Conservation (phyloP, 169 alveolate genomes). For the Plasmodium sp. region DNA sequence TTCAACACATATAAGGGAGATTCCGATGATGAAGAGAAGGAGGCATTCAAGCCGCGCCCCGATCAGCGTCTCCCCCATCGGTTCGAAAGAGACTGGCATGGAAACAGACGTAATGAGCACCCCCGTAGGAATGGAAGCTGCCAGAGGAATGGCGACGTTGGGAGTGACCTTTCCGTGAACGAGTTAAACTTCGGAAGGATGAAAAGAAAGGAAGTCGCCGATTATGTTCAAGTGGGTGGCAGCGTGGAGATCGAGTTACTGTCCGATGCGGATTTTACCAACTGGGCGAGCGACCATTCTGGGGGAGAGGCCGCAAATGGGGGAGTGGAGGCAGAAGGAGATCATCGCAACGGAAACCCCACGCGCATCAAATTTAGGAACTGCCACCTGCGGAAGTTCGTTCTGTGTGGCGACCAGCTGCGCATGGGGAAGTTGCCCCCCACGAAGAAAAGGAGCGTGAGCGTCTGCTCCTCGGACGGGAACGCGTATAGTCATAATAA, state of each 20-base stretch:
- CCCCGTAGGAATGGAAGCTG: not conserved
- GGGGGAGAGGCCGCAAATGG: not conserved
- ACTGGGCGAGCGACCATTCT: not conserved
- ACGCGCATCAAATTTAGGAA: conserved; percentile 20
- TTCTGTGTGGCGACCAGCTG: not conserved
- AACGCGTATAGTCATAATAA: not conserved
- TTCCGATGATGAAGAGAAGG: not conserved
- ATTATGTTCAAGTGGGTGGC: conserved; percentile 3
- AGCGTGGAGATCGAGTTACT: not conserved
- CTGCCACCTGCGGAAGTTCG: conserved; percentile 9
- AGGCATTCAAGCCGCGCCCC: not conserved
- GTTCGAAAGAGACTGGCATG: not conserved
- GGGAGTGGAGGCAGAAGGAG: not conserved
- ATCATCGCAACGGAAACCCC: not conserved
- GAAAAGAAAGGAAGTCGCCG: not conserved
- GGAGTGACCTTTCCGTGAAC: conserved; percentile 14
- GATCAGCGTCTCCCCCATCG: not conserved
- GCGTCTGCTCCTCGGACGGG: not conserved
- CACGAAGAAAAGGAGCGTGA: not conserved
- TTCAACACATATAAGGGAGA: not conserved
- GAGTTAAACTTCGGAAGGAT: not conserved
- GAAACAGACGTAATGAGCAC: not conserved
- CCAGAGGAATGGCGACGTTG: not conserved
- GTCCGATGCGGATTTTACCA: conserved; percentile 26
- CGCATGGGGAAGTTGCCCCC: not conserved